Percentiles rank a stretch among this genome's conserved stretches.
Evolutionary conservation across 148 eudicot genomes (phyloP).

Genomic region (Fagopyrum tataricum): DNA sequence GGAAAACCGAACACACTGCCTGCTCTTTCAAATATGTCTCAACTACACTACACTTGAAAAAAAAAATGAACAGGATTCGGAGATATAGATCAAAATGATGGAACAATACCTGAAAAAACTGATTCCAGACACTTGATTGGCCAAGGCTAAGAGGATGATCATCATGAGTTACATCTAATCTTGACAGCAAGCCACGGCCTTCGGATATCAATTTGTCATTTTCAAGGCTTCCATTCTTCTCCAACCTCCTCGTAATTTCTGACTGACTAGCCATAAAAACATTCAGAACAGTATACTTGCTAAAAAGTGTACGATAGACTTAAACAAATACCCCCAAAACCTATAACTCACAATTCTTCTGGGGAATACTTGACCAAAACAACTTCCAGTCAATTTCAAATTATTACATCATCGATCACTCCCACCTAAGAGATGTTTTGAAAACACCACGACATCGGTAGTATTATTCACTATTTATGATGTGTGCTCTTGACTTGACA

Average conservation of each 20-base stretch:
- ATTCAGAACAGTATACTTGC: constrained; percentile 46
- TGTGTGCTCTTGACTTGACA: background rate
- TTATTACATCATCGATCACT: background rate
- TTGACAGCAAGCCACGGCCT: constrained; percentile 54
- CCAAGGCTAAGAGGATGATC: constrained; percentile 99
- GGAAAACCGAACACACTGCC: background rate
- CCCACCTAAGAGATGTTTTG: background rate
- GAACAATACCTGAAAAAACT: constrained; percentile 78
- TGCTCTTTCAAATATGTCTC: background rate
- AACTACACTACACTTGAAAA: background rate
- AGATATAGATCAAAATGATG: background rate
- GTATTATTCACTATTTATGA: background rate
- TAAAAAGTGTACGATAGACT: constrained; percentile 4
- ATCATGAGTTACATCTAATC: constrained; percentile 68
- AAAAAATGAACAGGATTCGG: background rate
- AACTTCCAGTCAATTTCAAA: background rate
- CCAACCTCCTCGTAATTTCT: constrained; percentile 80
- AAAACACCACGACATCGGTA: background rate
- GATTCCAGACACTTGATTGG: constrained; percentile 86
- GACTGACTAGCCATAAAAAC: constrained; percentile 91
- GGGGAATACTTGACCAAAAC: background rate
- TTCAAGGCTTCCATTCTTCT: constrained; percentile 40
- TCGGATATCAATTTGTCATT: constrained; percentile 35
- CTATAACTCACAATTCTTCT: background rate
- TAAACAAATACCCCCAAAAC: background rate